These are phyloP conservation scores for Aspergillus sp. DNA, from an alignment of 2,329 filamentous ascomycete species.

Conservation along the genomic window DNA sequence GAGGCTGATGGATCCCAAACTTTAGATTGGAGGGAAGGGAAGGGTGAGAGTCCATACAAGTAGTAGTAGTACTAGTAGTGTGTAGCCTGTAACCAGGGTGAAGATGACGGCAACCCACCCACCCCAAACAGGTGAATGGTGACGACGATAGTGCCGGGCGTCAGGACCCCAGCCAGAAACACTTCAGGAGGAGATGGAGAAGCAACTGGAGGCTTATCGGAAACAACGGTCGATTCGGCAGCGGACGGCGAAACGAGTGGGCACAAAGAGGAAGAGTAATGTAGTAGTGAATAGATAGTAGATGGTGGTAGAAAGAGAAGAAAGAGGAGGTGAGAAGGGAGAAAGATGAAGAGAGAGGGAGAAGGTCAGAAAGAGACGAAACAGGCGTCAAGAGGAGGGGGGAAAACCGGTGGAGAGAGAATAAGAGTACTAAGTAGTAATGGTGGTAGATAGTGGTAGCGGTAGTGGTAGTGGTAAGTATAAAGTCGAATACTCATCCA, in stretches of 20 bases:
- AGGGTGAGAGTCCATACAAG: constrained; percentile 2
- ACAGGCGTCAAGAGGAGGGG: neutral
- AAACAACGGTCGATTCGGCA: constrained; percentile 30
- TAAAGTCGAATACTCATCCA: neutral
- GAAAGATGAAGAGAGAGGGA: neutral
- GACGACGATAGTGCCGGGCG: constrained; percentile 19
- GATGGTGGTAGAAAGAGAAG: neutral
- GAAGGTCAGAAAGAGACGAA: too few species aligned
- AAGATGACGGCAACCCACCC: constrained; percentile 18
- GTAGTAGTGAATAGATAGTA: neutral
- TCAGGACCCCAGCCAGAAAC: constrained; percentile 6
- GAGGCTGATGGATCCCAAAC: constrained; percentile 11
- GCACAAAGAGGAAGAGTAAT: constrained; percentile 11
- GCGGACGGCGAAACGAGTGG: constrained; percentile 24
- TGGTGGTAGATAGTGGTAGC: neutral
- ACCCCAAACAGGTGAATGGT: constrained; percentile 18
- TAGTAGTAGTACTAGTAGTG: neutral
- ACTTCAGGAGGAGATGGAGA: neutral
- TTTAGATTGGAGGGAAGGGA: neutral
- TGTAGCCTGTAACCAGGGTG: neutral
- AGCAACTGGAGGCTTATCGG: constrained; percentile 34
- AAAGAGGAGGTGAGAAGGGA: neutral
- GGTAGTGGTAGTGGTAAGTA: neutral
- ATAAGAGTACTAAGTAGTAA: too few species aligned
- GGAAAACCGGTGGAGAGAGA: constrained; percentile 1